Evolutionary conservation across 2,329 filamentous ascomycete species (phyloP), one percentile per base, ranked within the genome.

Genomic region (Pyrenochaeta sp.): DNA sequence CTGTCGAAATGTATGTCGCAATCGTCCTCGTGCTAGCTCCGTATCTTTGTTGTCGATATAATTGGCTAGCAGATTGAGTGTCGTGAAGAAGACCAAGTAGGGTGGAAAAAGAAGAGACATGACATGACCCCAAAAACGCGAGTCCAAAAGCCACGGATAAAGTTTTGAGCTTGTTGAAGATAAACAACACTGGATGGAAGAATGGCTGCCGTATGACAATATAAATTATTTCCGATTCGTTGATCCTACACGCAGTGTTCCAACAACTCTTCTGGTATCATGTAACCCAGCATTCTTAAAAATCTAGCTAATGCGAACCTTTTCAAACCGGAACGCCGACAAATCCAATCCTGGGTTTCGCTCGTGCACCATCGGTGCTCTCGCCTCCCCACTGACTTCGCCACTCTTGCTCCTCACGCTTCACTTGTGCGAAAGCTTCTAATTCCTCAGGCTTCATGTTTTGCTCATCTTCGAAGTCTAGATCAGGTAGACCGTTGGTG

Each of bases 381-480:
- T 97, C 93, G 5, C 85, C 83, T 15, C 85, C 86, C 92, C 93
- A 97, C 62, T 84, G 85, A 32, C 78, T 81, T 75, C 91, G 91
- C 91, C 93, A 98, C 52, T 84, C 79, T 59, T 79, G 76, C 76
- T 97, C 91, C 53, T 84, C 82, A 10, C 79, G 79, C 50, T 88
- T 81, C 2, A 91, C 89, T 52, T 85, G 81, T 50, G 92, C 82
- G 61, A 97, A 93, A 0, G 91, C 90, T 37, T 82, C 80, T 37
- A 90, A 86, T 75, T 92, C 95, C 62, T 91, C 88, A 1, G 84
- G 77, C 1, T 90, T 90, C 57, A 93, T 81, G 57, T 90, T 82
- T 30, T 86, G 84, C 56, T 86, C 81, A 62, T 92, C 82, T 9
- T 92, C 90, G 49, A 88, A 83, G 1, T 88, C 78, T 6, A 93